A percentile compares a stretch with the other conserved stretches of the same genome.
Evolutionary conservation across 2,329 filamentous ascomycete species (phyloP).

Genomic region (Leptographium lundbergii): DNA sequence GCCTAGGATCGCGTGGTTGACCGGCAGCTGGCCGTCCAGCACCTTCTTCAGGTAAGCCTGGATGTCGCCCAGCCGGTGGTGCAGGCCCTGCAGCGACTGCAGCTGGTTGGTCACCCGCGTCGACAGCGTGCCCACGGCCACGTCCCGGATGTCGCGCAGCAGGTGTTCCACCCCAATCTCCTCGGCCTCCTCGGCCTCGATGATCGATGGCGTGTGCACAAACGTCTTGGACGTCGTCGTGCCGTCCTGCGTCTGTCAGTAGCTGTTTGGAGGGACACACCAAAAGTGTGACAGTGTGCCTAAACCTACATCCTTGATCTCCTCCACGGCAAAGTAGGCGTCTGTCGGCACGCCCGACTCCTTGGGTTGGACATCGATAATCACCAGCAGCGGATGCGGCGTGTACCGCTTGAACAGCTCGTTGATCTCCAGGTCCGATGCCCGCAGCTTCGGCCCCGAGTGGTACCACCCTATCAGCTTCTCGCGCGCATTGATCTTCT

Average conservation of each 20-base stretch:
- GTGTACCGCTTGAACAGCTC: slow-evolving; percentile 99
- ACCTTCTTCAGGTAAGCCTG: slow-evolving; percentile 93
- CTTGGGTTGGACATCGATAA: slow-evolving; percentile 97
- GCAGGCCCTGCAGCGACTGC: slow-evolving; percentile 90
- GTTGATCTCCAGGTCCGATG: slow-evolving; percentile 97
- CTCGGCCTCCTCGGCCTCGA: slow-evolving; percentile 97
- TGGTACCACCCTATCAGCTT: slow-evolving; percentile 99
- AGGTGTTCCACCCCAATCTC: slow-evolving; percentile 98
- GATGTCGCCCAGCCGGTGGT: slow-evolving; percentile 89
- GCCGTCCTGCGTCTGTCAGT: slow-evolving; percentile 54
- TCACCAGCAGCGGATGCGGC: slow-evolving; percentile 88
- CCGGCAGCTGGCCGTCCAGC: slow-evolving; percentile 77
- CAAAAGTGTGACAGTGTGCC: not conserved
- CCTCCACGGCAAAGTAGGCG: slow-evolving; percentile 97
- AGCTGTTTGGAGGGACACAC: no score
- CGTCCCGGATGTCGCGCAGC: slow-evolving; percentile 93
- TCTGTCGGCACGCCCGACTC: slow-evolving; percentile 96
- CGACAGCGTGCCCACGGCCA: slow-evolving; percentile 90
- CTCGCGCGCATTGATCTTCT: slow-evolving; percentile 97
- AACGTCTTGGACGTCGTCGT: slow-evolving; percentile 96
- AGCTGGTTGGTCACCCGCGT: slow-evolving; percentile 96
- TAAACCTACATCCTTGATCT: slow-evolving; percentile 91
- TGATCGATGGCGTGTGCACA: slow-evolving; percentile 94
- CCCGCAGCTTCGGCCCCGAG: slow-evolving; percentile 90
- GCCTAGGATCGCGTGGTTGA: slow-evolving; percentile 94